Percentiles rank a stretch among this genome's conserved stretches.
Evolutionary conservation across 1,284 basidiomycete genomes (phyloP).

Genomic region (Malassezia sympodialis): DNA sequence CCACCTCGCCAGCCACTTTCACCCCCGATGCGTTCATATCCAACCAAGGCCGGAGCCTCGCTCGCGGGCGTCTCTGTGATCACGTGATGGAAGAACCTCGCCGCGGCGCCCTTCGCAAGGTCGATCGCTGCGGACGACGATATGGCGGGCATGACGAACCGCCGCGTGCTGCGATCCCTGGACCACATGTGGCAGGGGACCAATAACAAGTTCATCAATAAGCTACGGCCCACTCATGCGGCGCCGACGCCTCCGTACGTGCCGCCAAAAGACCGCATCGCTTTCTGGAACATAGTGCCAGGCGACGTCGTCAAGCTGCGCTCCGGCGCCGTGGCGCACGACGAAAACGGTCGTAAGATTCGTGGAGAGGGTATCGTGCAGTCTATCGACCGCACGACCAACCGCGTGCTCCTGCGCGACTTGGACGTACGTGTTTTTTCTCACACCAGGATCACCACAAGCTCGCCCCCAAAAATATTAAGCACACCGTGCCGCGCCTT

Average conservation of each 20-base stretch:
- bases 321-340: constrained; percentile 33
- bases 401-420: constrained; percentile 39
- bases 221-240: constrained; percentile 42
- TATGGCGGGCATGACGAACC: constrained; percentile 15
- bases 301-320: constrained; percentile 47
- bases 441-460: constrained; percentile 25
- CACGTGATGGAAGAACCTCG: background rate
- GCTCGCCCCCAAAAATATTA: constrained; percentile 33
- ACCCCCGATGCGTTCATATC: background rate
- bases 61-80: background rate
- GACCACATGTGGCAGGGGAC: constrained; percentile 41
- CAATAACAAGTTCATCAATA: constrained; percentile 38
- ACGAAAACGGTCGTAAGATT: constrained; percentile 24
- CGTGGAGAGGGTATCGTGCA: constrained; percentile 40
- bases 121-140: background rate
- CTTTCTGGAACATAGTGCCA: constrained; percentile 49
- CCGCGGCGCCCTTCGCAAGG: background rate
- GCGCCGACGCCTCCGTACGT: constrained; percentile 42
- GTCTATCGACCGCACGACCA: constrained; percentile 36
- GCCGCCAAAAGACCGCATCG: constrained; percentile 48
- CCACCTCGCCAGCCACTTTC: background rate
- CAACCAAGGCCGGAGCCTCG: background rate
- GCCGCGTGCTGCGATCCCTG: constrained; percentile 43
- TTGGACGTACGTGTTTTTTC: constrained; percentile 18
- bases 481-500: constrained; percentile 34